Conservation (phyloP, 768 basidiomycete genomes). For the Hemileccinum impolitum region DNA sequence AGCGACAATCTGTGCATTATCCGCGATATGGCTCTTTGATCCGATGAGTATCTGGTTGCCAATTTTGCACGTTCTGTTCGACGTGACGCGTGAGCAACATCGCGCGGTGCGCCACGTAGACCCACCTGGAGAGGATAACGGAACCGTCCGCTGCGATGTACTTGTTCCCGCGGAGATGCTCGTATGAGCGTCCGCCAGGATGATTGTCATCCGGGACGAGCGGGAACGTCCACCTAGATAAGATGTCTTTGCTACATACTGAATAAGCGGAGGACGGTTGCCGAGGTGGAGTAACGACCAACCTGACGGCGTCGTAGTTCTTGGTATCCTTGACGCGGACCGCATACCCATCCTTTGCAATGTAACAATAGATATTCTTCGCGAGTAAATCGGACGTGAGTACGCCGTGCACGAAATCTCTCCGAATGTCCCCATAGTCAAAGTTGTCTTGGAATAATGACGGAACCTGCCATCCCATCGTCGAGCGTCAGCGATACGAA, state of each 20-base stretch:
- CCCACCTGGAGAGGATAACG: conserved; percentile 80
- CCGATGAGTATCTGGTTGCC: conserved; percentile 85
- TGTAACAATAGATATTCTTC: conserved; percentile 91
- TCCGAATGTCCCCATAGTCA: conserved; percentile 88
- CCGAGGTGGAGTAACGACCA: not conserved
- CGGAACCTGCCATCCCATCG: conserved; percentile 61
- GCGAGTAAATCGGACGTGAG: conserved; percentile 91
- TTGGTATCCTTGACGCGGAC: conserved; percentile 91
- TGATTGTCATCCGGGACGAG: conserved; percentile 93
- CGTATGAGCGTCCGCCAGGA: conserved; percentile 77
- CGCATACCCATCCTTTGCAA: conserved; percentile 86
- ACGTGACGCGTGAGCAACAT: not conserved
- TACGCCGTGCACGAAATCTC: conserved; percentile 92
- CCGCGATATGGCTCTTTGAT: conserved; percentile 62
- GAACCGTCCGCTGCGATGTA: conserved; percentile 81
- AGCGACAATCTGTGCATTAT: conserved; percentile 59
- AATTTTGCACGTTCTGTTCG: conserved; percentile 69
- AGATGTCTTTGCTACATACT: conserved; percentile 75
- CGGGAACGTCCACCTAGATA: conserved; percentile 93
- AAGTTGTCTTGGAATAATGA: conserved; percentile 99
- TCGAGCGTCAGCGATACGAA: not conserved
- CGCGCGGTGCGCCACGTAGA: not conserved
- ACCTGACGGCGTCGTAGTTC: conserved; percentile 90
- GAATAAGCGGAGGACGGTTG: not conserved
- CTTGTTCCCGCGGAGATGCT: conserved; percentile 83